A percentile compares a stretch with the other conserved stretches of the same genome.
Conservation (phyloP, 306 rosid species). For the Morella rubra region DNA sequence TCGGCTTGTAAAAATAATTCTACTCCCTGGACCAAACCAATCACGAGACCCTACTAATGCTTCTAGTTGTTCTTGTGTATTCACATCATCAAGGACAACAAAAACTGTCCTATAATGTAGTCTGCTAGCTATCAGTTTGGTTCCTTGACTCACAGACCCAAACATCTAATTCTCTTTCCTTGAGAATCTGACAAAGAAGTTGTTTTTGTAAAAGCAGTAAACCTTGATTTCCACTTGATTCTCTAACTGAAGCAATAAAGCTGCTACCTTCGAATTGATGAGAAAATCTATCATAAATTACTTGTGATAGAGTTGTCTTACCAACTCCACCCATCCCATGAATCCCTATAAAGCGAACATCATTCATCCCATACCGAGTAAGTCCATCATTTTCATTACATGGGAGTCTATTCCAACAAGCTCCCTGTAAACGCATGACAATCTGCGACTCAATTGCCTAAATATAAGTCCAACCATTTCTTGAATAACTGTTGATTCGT, state of each 20-base stretch:
- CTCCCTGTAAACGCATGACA: neutral
- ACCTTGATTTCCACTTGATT: neutral
- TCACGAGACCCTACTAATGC: neutral
- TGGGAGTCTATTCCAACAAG: neutral
- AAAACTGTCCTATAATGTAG: neutral
- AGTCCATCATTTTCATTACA: neutral
- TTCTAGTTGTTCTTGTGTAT: neutral
- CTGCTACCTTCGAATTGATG: neutral
- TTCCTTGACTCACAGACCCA: neutral
- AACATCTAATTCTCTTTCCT: neutral
- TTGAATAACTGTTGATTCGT: neutral
- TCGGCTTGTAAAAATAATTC: neutral
- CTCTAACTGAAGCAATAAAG: neutral
- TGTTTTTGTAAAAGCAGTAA: neutral
- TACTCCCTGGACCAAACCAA: neutral
- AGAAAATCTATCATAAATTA: neutral
- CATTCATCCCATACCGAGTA: neutral
- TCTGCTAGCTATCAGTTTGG: neutral
- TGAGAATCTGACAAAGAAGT: neutral
- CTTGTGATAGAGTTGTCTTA: too few species aligned
- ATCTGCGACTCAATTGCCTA: neutral
- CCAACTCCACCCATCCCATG: neutral
- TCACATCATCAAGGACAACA: neutral
- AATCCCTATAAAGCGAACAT: neutral
- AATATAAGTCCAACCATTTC: neutral